phyloP scores from a whole-genome alignment of 192 early-diverging fungal genomes.

The Rhizophagus clarus region DNA sequence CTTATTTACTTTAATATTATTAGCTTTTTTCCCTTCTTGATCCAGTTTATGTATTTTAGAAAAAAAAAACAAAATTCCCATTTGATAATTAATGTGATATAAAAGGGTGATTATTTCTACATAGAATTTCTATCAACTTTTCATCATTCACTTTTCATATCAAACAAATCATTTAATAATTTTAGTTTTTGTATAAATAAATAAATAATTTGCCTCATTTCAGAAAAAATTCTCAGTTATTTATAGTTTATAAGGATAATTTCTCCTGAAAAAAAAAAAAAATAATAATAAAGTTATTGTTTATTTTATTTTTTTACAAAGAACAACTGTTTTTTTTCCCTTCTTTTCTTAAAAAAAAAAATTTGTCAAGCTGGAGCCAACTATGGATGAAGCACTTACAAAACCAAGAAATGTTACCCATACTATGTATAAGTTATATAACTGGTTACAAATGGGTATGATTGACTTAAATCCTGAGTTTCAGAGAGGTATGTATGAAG shows the following conservation, averaged over 20 bases:
- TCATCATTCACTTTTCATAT: background rate
- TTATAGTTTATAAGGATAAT: too few species aligned
- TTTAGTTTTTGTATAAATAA: slow-evolving; percentile 1
- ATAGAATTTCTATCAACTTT: background rate
- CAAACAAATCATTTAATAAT: background rate
- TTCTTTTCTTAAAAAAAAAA: background rate
- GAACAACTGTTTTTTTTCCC: background rate
- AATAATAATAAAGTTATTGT: too few species aligned
- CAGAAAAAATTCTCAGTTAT: background rate
- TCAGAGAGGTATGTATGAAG: slow-evolving; percentile 26
- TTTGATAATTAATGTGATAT: background rate
- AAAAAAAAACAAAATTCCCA: background rate
- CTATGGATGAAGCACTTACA: slow-evolving; percentile 30
- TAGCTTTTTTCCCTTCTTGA: background rate
- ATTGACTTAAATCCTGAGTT: slow-evolving; percentile 33
- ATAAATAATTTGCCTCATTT: background rate
- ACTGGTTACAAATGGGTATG: slow-evolving; percentile 32
- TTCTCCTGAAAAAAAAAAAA: background rate
- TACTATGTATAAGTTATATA: slow-evolving; percentile 31
- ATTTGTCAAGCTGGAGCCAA: background rate
- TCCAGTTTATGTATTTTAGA: background rate
- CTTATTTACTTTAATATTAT: background rate
- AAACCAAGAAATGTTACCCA: slow-evolving; percentile 35
- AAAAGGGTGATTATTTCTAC: background rate
- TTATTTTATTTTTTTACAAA: too few species aligned